A percentile compares a stretch with the other conserved stretches of the same genome.
Evolutionary conservation across 1,139 yeast species (phyloP).

Genomic region (Kurtzmaniella quercitrusa): DNA sequence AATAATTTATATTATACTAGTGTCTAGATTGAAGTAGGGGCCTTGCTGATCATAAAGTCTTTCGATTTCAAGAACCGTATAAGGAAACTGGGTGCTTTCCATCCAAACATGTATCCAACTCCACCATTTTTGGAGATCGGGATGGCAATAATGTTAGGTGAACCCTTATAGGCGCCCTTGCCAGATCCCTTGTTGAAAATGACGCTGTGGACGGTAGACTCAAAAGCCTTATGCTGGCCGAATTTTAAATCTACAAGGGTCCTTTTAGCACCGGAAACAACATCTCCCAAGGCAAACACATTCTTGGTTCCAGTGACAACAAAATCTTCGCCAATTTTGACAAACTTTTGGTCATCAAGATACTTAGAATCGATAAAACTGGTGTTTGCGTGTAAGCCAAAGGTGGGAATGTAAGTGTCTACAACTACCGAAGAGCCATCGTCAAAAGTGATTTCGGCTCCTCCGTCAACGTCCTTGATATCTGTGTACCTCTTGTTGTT

Average conservation of each 20-base stretch:
- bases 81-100: slow-evolving; percentile 24
- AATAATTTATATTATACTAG: not conserved
- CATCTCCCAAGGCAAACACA: slow-evolving; percentile 33
- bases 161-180: slow-evolving; percentile 12
- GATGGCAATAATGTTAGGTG: slow-evolving; percentile 15
- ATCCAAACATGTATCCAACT: slow-evolving; percentile 28
- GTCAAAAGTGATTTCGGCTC: slow-evolving; percentile 10
- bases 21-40: slow-evolving; percentile 3
- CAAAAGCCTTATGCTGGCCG: slow-evolving; percentile 17
- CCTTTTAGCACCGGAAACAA: slow-evolving; percentile 18
- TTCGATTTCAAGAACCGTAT: slow-evolving; percentile 22
- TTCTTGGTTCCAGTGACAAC: slow-evolving; percentile 19
- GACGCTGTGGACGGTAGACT: slow-evolving; percentile 15
- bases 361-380: slow-evolving; percentile 15
- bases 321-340: slow-evolving; percentile 23
- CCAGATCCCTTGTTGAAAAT: slow-evolving; percentile 13
- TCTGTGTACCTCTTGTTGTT: slow-evolving; percentile 14
- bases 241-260: slow-evolving; percentile 23
- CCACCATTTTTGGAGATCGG: slow-evolving; percentile 37
- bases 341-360: slow-evolving; percentile 17
- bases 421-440: slow-evolving; percentile 16
- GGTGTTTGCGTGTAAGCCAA: slow-evolving; percentile 21
- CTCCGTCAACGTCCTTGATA: slow-evolving; percentile 1
- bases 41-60: slow-evolving; percentile 18
- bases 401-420: slow-evolving; percentile 26